phyloP scores from a whole-genome alignment of 345 rosid genomes.

The Erysimum cheiranthoides region DNA sequence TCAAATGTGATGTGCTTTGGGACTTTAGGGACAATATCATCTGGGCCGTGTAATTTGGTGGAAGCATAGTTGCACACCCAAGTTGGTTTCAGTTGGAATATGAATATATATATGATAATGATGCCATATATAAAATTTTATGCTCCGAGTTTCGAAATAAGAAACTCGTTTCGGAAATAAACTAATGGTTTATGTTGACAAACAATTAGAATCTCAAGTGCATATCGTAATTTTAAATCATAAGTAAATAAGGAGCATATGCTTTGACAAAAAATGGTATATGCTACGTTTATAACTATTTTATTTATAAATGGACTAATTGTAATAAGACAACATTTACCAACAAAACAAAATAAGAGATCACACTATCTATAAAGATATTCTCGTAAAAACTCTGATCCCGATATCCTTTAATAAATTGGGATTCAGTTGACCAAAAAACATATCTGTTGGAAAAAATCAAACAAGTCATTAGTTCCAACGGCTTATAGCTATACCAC shows the following conservation, averaged over 20 bases:
- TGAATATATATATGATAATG: conserved; percentile 36
- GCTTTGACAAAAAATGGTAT: conserved; percentile 24
- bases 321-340: conserved; percentile 4
- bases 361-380: not conserved
- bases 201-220: conserved; percentile 13
- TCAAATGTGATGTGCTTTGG: conserved; percentile 34
- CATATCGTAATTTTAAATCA: conserved; percentile 15
- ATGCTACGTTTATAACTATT: conserved; percentile 16
- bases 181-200: conserved; percentile 34
- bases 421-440: not conserved
- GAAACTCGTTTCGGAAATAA: conserved; percentile 38
- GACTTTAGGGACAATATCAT: conserved; percentile 15
- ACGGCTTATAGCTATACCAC: conserved; percentile 26
- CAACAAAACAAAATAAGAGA: not conserved
- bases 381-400: not conserved
- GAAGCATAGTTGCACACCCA: conserved; percentile 34
- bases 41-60: conserved; percentile 42
- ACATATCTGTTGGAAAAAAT: not conserved
- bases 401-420: not conserved
- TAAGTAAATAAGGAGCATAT: conserved; percentile 27
- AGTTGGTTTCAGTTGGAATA: conserved; percentile 39
- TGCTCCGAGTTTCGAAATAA: conserved; percentile 30
- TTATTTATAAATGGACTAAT: not conserved
- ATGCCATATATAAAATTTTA: not conserved
- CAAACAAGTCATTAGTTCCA: conserved; percentile 18